Conservation (phyloP, 2,329 filamentous ascomycete species). For the Cladosporium sp. region DNA sequence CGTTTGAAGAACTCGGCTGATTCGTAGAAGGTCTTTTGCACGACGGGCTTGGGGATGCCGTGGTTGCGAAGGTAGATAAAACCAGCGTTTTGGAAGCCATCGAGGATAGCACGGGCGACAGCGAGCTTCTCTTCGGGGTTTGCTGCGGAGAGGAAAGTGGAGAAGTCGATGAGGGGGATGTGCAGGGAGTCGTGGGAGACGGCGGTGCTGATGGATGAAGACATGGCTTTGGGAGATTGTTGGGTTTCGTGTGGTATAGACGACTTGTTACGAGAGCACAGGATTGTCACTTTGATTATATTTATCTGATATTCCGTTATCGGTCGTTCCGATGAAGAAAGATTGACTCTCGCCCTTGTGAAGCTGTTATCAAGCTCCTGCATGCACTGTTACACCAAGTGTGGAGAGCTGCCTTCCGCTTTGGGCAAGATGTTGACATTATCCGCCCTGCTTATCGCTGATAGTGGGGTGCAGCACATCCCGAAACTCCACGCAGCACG, state of each 20-base stretch:
- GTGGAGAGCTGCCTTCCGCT: conserved; percentile 8
- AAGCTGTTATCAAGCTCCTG: conserved; percentile 3
- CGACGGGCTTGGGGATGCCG: conserved; percentile 60
- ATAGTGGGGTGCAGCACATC: not conserved
- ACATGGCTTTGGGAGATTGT: not conserved
- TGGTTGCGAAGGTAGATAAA: conserved; percentile 84
- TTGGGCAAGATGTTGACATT: conserved; percentile 13
- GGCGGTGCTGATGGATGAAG: conserved; percentile 4
- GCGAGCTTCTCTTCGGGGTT: conserved; percentile 23
- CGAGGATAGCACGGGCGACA: conserved; percentile 69
- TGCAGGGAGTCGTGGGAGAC: conserved; percentile 18
- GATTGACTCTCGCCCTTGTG: not conserved
- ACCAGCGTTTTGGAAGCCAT: conserved; percentile 79
- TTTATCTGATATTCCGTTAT: not conserved
- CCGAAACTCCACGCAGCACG: not conserved
- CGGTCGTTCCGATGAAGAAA: not conserved
- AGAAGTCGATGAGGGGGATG: conserved; percentile 67
- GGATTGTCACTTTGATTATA: not conserved
- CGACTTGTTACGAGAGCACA: not conserved
- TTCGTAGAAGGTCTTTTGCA: conserved; percentile 38
- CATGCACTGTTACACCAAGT: not conserved
- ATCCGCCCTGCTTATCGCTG: conserved; percentile 1
- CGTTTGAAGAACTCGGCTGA: conserved; percentile 70
- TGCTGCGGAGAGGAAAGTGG: conserved; percentile 58
- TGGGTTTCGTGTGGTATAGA: not conserved